Conservation (phyloP, 257 asterid genomes). For the Asclepias syriaca region DNA sequence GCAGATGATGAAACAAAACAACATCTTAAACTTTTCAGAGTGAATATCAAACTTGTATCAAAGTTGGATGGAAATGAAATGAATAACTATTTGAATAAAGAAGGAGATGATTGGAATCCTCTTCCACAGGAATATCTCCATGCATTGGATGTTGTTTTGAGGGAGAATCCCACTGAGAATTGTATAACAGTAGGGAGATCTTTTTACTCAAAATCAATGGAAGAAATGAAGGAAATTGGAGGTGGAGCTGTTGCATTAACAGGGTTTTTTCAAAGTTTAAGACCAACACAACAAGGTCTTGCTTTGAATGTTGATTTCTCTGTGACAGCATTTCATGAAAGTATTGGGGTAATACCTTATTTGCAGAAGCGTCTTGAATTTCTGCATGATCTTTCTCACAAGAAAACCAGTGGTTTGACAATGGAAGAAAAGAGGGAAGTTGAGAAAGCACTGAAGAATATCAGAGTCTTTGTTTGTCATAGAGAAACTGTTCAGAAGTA, state of each 20-base stretch:
- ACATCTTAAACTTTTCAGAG: constrained; percentile 50
- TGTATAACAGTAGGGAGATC: constrained; percentile 64
- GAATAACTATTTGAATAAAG: constrained; percentile 42
- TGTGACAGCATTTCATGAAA: constrained; percentile 90
- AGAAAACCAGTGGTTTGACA: constrained; percentile 37
- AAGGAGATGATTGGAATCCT: constrained; percentile 36
- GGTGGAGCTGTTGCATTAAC: constrained; percentile 82
- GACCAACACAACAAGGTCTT: constrained; percentile 95
- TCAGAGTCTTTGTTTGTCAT: constrained; percentile 85
- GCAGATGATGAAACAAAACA: constrained; percentile 20
- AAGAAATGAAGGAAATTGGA: constrained; percentile 73
- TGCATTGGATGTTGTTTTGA: constrained; percentile 78
- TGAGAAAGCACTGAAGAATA: constrained; percentile 64
- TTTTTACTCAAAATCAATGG: constrained; percentile 64
- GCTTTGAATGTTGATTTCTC: constrained; percentile 87
- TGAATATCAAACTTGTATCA: constrained; percentile 75
- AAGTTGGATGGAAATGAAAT: constrained; percentile 64
- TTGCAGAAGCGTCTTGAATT: constrained; percentile 63
- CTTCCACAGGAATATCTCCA: constrained; percentile 96
- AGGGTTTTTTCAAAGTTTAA: constrained; percentile 90
- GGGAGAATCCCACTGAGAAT: constrained; percentile 65
- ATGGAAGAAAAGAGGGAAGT: constrained; percentile 64
- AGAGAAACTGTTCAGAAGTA: constrained; percentile 83
- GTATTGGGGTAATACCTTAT: constrained; percentile 79
- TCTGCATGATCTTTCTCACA: constrained; percentile 43